Percentiles rank a stretch among this genome's conserved stretches.
Evolutionary conservation across 2,329 filamentous ascomycete species (phyloP).

Genomic region (Alternaria conjuncta): DNA sequence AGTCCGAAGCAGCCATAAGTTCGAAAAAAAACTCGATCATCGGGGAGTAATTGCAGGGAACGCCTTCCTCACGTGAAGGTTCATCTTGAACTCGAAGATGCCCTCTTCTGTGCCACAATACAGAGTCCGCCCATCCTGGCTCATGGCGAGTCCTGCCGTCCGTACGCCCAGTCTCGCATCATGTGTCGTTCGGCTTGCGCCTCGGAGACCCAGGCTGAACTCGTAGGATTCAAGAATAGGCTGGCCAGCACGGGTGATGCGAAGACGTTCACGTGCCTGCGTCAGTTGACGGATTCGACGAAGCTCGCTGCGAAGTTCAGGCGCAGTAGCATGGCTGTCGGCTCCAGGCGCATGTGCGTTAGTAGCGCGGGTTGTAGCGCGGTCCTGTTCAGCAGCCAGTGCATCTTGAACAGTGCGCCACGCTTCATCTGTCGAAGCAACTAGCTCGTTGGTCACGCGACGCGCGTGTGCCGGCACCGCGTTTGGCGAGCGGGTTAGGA

Average conservation of each 20-base stretch:
- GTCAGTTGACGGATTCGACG: slow-evolving; percentile 46
- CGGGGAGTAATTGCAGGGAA: slow-evolving; percentile 50
- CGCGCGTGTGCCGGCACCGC: slow-evolving; percentile 41
- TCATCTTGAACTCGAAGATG: slow-evolving; percentile 76
- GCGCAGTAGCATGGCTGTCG: slow-evolving; percentile 29
- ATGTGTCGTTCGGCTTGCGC: slow-evolving; percentile 30
- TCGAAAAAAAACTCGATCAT: slow-evolving; percentile 21
- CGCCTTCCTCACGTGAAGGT: slow-evolving; percentile 65
- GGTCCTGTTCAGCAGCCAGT: slow-evolving; percentile 48
- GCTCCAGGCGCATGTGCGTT: slow-evolving; percentile 17
- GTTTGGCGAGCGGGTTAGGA: slow-evolving; percentile 40
- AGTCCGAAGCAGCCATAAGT: background rate
- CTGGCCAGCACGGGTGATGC: slow-evolving; percentile 39
- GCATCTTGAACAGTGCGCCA: slow-evolving; percentile 58
- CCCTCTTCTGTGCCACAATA: slow-evolving; percentile 68
- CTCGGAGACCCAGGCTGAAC: slow-evolving; percentile 32
- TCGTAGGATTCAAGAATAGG: slow-evolving; percentile 32
- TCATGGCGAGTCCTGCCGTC: slow-evolving; percentile 58
- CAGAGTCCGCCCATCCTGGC: slow-evolving; percentile 54
- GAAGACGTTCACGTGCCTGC: slow-evolving; percentile 46
- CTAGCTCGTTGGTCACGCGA: slow-evolving; percentile 37
- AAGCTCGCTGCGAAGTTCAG: slow-evolving; percentile 42
- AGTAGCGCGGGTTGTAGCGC: slow-evolving; percentile 23
- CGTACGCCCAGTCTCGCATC: slow-evolving; percentile 49
- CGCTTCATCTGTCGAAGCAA: slow-evolving; percentile 49